Evolutionary conservation across 768 basidiomycete species (phyloP), one percentile per base, ranked within the genome.

Genomic region (Tulasnella sp.): DNA sequence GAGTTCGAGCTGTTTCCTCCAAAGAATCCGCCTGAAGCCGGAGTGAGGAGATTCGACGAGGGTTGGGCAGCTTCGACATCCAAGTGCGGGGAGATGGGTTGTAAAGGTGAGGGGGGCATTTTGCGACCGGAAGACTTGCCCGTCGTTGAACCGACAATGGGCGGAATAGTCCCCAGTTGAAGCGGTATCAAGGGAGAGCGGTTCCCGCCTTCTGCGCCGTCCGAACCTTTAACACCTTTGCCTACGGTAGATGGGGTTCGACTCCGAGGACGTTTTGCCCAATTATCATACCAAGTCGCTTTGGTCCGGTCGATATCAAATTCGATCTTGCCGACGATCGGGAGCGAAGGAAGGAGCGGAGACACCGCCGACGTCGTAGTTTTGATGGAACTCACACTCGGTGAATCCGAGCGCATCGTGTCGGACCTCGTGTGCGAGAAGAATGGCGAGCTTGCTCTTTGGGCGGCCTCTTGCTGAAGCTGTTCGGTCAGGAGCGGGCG

Each of bases 321-420:
- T 85, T 98, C 96, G 18, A 99, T 91, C 85, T 97, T 97, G 75
- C 96, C 97, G 41, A 99, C 89, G 79, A 98, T 92, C 6, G 94
- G 94, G 77, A 95, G 91, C 34, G 92, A 90, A 73, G 90, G 85
- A 8, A 92, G 91, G 79, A 86, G 85, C 94, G 88, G 9, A 93
- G 94, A 6, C 93, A 78, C 77, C 20, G 77, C 77, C 9, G 77
- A 58, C 9, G 77, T 78, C 20, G 77, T 72, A n/a, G 77, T 78
- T 60, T 58, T 48, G n/a, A 78, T 72, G 41, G 77, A 78, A 37
- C 76, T 50, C n/a, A 22, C 34, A 20, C 34, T 42, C 3, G 77
- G 77, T 14, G 77, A 78, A 9, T 78, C 77, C 16, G 77, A 60
- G 54, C 77, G 77, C 34, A 75, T 42, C 16, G 77, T 60, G 1